Evolutionary conservation across 768 basidiomycete species (phyloP).

Genomic region (Pleurotus cornucopiae): DNA sequence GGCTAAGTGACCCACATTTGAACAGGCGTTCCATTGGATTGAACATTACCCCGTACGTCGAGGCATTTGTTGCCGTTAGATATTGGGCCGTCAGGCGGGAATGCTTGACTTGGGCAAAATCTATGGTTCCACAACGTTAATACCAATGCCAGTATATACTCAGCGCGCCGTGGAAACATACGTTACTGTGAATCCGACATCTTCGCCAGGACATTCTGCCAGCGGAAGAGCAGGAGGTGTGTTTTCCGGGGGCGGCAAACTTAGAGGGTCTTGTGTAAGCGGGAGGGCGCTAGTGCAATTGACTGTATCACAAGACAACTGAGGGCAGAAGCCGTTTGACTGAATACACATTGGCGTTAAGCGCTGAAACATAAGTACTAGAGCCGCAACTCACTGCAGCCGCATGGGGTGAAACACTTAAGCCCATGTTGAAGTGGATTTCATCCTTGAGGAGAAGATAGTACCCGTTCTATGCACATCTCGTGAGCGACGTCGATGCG

Average conservation of each 20-base stretch:
- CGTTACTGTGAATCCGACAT: constrained; percentile 12
- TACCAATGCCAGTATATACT: too few relatives aligned
- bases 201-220: not conserved
- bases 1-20: not conserved
- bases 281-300: not conserved
- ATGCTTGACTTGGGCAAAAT: not conserved
- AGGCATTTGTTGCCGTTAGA: not conserved
- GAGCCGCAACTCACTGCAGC: constrained; percentile 10
- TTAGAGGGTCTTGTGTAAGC: constrained; percentile 14
- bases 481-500: not conserved
- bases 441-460: constrained; percentile 28
- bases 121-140: constrained; percentile 1
- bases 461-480: constrained; percentile 14
- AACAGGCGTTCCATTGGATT: not conserved
- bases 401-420: constrained; percentile 22
- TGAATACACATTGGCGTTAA: not conserved
- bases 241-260: not conserved
- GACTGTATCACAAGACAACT: constrained; percentile 11
- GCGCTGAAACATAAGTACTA: not conserved
- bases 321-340: constrained; percentile 16
- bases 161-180: not conserved
- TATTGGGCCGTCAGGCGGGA: not conserved
- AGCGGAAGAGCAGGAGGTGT: not conserved
- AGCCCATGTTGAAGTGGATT: constrained; percentile 26
- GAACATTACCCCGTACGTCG: not conserved